Conservation (phyloP, 352 stramenopile genomes). For the Phytophthora macrochlamydospora region DNA sequence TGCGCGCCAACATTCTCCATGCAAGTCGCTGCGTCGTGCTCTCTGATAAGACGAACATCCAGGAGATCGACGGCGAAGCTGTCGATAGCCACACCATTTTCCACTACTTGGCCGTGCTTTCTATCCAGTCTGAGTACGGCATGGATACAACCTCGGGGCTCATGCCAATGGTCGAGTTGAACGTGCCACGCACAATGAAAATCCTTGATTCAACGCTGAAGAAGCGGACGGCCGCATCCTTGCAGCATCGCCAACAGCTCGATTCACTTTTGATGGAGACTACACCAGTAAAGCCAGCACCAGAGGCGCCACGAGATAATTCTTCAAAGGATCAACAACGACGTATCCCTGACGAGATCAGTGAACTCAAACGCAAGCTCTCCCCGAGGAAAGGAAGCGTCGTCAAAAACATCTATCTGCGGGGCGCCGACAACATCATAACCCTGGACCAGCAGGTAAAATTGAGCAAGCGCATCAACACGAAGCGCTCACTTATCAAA, state of each 20-base stretch:
- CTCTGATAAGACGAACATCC: conserved; percentile 58
- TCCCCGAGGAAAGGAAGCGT: conserved; percentile 15
- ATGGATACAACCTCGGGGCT: conserved; percentile 49
- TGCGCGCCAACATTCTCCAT: conserved; percentile 62
- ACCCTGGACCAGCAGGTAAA: conserved; percentile 44
- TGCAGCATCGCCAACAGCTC: conserved; percentile 41
- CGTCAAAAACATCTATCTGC: conserved; percentile 35
- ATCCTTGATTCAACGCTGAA: conserved; percentile 69
- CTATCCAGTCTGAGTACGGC: conserved; percentile 61
- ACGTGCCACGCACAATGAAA: conserved; percentile 67
- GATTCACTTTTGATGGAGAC: conserved; percentile 25
- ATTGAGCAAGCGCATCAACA: conserved; percentile 45
- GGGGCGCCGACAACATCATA: conserved; percentile 37
- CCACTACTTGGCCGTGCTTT: conserved; percentile 66
- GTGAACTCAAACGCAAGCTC: conserved; percentile 23
- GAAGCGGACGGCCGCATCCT: conserved; percentile 50
- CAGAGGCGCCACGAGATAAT: conserved; percentile 2
- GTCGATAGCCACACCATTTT: conserved; percentile 69
- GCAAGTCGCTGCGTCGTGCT: conserved; percentile 64
- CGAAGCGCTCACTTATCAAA: conserved; percentile 44
- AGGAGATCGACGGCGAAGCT: conserved; percentile 60
- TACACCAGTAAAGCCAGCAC: conserved; percentile 8
- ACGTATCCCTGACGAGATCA: conserved; percentile 10
- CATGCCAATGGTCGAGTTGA: conserved; percentile 66
- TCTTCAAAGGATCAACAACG: conserved; percentile 11